Base-by-base conservation (phyloP, 192 early-diverging fungal species). In the Spizellomyces sp. region DNA sequence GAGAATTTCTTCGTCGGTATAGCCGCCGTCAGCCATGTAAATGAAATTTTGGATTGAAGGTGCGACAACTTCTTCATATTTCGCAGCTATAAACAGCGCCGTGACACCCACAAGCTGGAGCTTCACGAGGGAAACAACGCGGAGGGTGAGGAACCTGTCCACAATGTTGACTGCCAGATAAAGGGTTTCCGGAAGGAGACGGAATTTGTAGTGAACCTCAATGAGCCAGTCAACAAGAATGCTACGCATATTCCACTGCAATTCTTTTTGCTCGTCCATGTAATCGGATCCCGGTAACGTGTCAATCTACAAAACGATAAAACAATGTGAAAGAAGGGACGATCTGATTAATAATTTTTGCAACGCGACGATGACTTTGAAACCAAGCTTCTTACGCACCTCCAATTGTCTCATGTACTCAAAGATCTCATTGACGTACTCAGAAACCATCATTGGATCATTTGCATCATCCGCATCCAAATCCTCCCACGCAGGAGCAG, bases 211-310 rank as follows among this genome's bases (percentile, higher is more conserved):
- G 80, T 98, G 95, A 21, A 95, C 90, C 75, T 98, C 93, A 55
- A 96, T 85, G 0, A 99, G 81, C 98, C 98, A 99, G 78, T 98
- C 94, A 42, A 97, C 83, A n/a, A 99, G 79, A 41, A 97, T 89
- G 59, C 81, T 79, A 66, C 98, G 89, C 96, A 98, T 98, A 58
- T 87, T 88, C 95, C 95, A 97, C 19, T 82, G 79, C 41, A 99
- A 84, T 56, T 95, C 92, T 43, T 87, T 85, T 78, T 99, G 98
- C 42, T 82, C 77, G 41, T 84, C 82, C 84, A 95, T 94, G 75
- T 99, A 98, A 57, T 76, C 41, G 8, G 92, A 84, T 69, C 93
- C 86, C 5, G 95, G 92, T 86, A 95, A 86, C 1, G 86, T 88
- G 58, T 80, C 67, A 10, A 52, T 72, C 88, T 90, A 70, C 14